Evolutionary conservation across 2,329 filamentous ascomycete species (phyloP).

Genomic region (Beauveria sp.): DNA sequence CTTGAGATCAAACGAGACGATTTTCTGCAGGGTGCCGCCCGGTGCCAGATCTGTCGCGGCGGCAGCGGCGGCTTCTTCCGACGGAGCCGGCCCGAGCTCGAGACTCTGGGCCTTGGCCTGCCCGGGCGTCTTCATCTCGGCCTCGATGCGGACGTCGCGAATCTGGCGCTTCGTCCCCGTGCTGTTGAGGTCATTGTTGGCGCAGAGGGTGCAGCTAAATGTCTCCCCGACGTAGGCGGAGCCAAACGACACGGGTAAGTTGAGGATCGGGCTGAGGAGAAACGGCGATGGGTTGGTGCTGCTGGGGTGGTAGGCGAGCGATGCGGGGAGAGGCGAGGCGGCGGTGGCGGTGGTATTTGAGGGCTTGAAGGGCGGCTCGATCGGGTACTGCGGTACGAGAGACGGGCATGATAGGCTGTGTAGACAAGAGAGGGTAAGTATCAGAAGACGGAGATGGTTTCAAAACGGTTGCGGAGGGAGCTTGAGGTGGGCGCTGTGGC

Average conservation of each 20-base stretch:
- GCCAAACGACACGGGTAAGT: conserved; percentile 83
- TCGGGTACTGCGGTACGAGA: conserved; percentile 62
- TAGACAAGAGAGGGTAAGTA: neutral
- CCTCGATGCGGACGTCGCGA: conserved; percentile 72
- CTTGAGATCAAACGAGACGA: conserved; percentile 80
- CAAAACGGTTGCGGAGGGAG: neutral
- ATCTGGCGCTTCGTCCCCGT: conserved; percentile 32
- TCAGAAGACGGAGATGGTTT: too few species aligned
- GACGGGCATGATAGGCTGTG: conserved; percentile 76
- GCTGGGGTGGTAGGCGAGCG: conserved; percentile 57
- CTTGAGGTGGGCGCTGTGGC: neutral
- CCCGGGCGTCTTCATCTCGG: conserved; percentile 91
- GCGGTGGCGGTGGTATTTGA: conserved; percentile 29
- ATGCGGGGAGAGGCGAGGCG: conserved; percentile 46
- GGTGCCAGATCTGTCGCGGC: conserved; percentile 42
- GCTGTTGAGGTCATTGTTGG: conserved; percentile 69
- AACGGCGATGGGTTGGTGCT: conserved; percentile 47
- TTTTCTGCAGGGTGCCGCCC: conserved; percentile 67
- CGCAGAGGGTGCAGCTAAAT: conserved; percentile 89
- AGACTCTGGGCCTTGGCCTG: conserved; percentile 52
- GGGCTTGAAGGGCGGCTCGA: conserved; percentile 38
- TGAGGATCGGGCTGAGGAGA: conserved; percentile 59
- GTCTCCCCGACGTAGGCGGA: conserved; percentile 93
- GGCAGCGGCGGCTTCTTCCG: too few species aligned
- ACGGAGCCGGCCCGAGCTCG: conserved; percentile 40